A percentile compares a stretch with the other conserved stretches of the same genome.
Evolutionary conservation across 805 yeast species (phyloP).

Genomic region (Pichia manshurica): DNA sequence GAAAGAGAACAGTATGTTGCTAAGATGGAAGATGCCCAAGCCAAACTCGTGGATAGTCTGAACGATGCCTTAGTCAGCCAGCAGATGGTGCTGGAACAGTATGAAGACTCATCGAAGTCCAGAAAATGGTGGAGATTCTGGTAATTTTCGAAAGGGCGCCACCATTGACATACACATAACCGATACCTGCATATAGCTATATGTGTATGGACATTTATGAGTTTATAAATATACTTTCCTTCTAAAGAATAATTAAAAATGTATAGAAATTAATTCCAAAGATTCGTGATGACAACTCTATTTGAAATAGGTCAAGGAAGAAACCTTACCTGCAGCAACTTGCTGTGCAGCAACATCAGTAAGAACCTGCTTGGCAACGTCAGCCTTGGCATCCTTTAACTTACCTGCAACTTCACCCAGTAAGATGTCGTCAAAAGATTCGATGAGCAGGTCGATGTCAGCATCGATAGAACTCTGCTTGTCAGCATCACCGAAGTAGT

Average conservation of each 20-base stretch:
- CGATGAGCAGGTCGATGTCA: constrained; percentile 76
- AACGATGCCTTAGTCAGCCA: constrained; percentile 27
- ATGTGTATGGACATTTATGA: too few relatives aligned
- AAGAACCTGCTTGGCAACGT: constrained; percentile 54
- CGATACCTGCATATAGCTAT: too few relatives aligned
- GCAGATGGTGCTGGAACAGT: constrained; percentile 8
- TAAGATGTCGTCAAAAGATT: constrained; percentile 71
- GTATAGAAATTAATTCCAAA: constrained; percentile 10
- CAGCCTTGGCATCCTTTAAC: constrained; percentile 52
- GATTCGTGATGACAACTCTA: neutral
- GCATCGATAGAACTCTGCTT: constrained; percentile 64
- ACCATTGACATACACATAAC: too few relatives aligned
- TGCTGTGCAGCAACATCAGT: constrained; percentile 49
- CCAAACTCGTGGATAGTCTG: constrained; percentile 22
- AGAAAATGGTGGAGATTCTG: constrained; percentile 10
- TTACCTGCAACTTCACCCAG: constrained; percentile 69
- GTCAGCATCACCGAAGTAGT: constrained; percentile 75
- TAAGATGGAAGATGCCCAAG: constrained; percentile 21
- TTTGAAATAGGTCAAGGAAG: constrained; percentile 18
- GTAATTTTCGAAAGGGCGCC: neutral
- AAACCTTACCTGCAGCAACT: constrained; percentile 48
- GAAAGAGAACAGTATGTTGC: constrained; percentile 28
- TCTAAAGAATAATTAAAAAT: too few relatives aligned
- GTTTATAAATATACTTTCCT: neutral
- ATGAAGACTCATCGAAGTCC: neutral